Evolutionary conservation across 2,329 filamentous ascomycete species (phyloP).

Genomic region (Anthostomella pinea): DNA sequence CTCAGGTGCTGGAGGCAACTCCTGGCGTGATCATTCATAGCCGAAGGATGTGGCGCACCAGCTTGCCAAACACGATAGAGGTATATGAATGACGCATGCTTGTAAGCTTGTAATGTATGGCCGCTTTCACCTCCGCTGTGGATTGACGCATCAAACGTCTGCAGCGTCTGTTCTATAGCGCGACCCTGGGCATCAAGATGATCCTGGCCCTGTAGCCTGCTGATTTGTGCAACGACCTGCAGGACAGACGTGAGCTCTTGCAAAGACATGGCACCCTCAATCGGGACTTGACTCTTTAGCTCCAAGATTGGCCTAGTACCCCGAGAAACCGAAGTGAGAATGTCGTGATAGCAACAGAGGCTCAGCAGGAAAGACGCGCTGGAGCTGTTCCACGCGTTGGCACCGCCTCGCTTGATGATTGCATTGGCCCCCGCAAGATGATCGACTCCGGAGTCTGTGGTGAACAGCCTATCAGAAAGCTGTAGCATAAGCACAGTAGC

Average conservation of each 20-base stretch:
- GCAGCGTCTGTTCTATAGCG: conserved; percentile 13
- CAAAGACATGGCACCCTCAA: conserved; percentile 20
- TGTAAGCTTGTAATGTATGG: conserved; percentile 30
- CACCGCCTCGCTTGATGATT: conserved; percentile 23
- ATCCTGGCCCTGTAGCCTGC: conserved; percentile 21
- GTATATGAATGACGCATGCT: conserved; percentile 31
- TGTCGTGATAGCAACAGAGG: conserved; percentile 32
- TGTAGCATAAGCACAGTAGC: conserved; percentile 32
- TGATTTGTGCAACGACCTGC: conserved; percentile 24
- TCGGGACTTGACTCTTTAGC: too few species aligned
- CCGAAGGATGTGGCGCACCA: too few species aligned
- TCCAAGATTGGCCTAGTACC: conserved; percentile 25
- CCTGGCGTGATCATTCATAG: conserved; percentile 21
- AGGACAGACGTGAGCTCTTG: conserved; percentile 21
- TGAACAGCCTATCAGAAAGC: conserved; percentile 30
- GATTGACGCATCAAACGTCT: conserved; percentile 14
- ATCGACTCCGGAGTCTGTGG: conserved; percentile 26
- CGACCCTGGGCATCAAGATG: conserved; percentile 9
- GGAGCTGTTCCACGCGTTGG: conserved; percentile 17
- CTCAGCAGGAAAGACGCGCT: conserved; percentile 28
- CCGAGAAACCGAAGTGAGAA: conserved; percentile 29
- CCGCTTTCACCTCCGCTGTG: too few species aligned
- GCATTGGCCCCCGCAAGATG: conserved; percentile 31
- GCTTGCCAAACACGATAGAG: conserved; percentile 30
- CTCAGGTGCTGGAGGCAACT: conserved; percentile 26